Conservation (phyloP, 2,329 filamentous ascomycete genomes). For the Beauveria australis region DNA sequence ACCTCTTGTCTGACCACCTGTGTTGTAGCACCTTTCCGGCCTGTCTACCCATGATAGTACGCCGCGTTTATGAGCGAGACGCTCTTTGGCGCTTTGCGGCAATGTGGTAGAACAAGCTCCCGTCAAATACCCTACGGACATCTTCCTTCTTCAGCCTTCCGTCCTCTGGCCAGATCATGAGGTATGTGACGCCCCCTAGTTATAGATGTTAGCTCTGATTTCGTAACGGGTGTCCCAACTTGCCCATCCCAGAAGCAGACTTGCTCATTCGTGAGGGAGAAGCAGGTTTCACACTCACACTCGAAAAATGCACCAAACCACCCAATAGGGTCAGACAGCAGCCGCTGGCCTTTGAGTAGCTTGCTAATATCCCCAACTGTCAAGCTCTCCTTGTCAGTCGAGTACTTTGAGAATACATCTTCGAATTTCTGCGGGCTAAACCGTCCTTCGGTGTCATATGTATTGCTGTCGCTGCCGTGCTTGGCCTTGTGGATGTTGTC, state of each 20-base stretch:
- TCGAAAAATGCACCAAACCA: constrained; percentile 16
- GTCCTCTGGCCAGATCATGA: constrained; percentile 45
- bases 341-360: constrained; percentile 31
- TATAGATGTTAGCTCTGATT: neutral
- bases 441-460: constrained; percentile 39
- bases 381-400: constrained; percentile 30
- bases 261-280: neutral
- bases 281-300: constrained; percentile 15
- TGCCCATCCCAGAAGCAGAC: neutral
- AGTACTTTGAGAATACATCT: constrained; percentile 41
- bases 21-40: no score
- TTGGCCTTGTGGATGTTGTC: constrained; percentile 33
- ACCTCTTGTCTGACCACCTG: no score
- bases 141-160: constrained; percentile 51
- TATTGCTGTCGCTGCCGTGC: constrained; percentile 38
- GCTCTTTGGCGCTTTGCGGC: neutral
- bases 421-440: constrained; percentile 43
- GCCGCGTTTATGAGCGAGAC: no score
- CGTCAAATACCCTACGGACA: constrained; percentile 18
- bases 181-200: constrained; percentile 29
- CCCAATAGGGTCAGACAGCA: constrained; percentile 35
- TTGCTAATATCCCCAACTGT: constrained; percentile 26
- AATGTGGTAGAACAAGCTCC: constrained; percentile 14
- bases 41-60: no score
- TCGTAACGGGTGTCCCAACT: no score